phyloP scores from a whole-genome alignment of 2,329 filamentous ascomycete species.

The Calonectria multiphialidica region DNA sequence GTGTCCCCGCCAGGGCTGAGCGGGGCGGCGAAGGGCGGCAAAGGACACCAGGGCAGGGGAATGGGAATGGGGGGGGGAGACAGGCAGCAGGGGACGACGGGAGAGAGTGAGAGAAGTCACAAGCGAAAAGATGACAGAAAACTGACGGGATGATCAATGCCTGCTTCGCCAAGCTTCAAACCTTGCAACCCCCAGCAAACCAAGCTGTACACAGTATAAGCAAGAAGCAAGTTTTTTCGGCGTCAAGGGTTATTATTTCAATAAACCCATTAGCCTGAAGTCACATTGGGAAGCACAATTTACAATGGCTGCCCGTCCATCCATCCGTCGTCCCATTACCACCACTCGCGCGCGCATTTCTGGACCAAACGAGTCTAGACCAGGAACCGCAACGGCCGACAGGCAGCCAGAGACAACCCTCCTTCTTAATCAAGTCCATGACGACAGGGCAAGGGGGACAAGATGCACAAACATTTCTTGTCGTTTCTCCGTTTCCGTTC shows the following conservation, averaged over 20 bases:
- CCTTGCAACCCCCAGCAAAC: neutral
- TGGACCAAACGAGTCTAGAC: neutral
- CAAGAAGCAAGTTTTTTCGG: neutral
- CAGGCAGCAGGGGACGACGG: neutral
- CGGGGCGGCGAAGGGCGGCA: slow-evolving; percentile 5
- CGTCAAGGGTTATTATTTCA: neutral
- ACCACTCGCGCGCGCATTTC: neutral
- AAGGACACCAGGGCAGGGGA: neutral
- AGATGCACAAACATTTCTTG: neutral
- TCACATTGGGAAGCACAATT: slow-evolving; percentile 5
- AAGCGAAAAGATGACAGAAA: slow-evolving; percentile 16
- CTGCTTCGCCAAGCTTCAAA: neutral
- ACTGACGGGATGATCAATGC: slow-evolving; percentile 1
- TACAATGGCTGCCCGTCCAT: neutral
- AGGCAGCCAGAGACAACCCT: neutral
- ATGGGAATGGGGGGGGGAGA: neutral
- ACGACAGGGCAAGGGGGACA: neutral
- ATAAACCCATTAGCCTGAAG: neutral
- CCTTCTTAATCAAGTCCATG: slow-evolving; percentile 4
- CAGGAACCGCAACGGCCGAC: slow-evolving; percentile 3
- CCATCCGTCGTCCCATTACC: neutral
- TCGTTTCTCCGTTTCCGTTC: no score
- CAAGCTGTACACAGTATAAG: neutral
- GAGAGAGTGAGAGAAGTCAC: neutral
- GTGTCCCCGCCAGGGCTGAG: slow-evolving; percentile 9